A percentile compares a stretch with the other conserved stretches of the same genome.
phyloP scores from a whole-genome alignment of 768 basidiomycete genomes.

The Leccinum sublutescens region DNA sequence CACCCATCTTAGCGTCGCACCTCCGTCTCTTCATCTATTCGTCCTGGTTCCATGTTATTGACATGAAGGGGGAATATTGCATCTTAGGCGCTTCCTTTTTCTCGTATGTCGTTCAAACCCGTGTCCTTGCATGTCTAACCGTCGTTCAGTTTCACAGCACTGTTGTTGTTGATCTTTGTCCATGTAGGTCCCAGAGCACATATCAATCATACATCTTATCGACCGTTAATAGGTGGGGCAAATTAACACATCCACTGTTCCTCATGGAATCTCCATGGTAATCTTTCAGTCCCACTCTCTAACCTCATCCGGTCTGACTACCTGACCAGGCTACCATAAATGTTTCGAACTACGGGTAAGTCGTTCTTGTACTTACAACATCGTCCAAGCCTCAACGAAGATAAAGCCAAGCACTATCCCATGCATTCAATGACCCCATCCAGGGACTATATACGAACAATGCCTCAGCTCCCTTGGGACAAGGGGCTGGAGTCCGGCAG shows the following conservation, averaged over 20 bases:
- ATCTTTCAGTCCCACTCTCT: slow-evolving; percentile 17
- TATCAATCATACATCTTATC: slow-evolving; percentile 23
- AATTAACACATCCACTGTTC: slow-evolving; percentile 73
- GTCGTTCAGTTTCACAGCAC: slow-evolving; percentile 31
- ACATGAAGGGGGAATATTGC: slow-evolving; percentile 75
- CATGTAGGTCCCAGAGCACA: slow-evolving; percentile 53
- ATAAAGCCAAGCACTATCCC: slow-evolving; percentile 48
- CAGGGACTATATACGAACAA: slow-evolving; percentile 65
- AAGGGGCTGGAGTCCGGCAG: slow-evolving; percentile 60
- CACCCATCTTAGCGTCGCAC: slow-evolving; percentile 14
- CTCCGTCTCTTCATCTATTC: slow-evolving; percentile 18
- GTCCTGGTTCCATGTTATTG: slow-evolving; percentile 21
- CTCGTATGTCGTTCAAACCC: slow-evolving; percentile 48
- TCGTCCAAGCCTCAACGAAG: neutral
- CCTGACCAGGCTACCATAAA: slow-evolving; percentile 60
- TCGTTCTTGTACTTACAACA: neutral
- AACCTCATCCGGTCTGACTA: slow-evolving; percentile 15
- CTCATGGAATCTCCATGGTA: slow-evolving; percentile 74
- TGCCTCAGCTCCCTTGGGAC: slow-evolving; percentile 57
- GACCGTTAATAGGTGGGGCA: slow-evolving; percentile 61
- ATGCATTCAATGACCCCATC: slow-evolving; percentile 56
- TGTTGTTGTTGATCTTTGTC: slow-evolving; percentile 71
- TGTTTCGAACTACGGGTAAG: slow-evolving; percentile 69
- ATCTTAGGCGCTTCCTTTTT: slow-evolving; percentile 69
- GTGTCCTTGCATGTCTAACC: slow-evolving; percentile 14